Base-by-base conservation (phyloP, 139 green algal species). In the Auxenochlorella pyrenoidosa region DNA sequence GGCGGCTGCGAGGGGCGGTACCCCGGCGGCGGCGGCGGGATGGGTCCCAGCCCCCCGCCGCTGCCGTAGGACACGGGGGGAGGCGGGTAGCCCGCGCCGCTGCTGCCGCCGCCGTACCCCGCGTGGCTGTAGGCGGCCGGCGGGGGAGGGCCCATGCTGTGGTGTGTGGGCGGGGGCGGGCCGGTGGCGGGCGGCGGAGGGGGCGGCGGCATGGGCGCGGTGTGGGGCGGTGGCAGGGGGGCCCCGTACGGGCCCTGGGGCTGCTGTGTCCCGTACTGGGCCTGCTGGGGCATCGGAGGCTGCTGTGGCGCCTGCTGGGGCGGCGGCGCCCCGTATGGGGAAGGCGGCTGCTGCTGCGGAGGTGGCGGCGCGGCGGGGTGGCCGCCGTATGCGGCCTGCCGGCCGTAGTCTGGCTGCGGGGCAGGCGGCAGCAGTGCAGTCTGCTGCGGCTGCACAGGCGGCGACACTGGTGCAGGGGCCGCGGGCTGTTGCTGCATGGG, bases 11-110 rank as follows among this genome's bases (percentile, higher is more conserved):
- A 36, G 77, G 47, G 66, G 75, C 78, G 30, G 54, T 90, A 90
- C 58, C 80, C 87, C 38, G 87, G 79, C 0, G 87, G 87, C 40
- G 87, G 87, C 24, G 81, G 87, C 5, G 87, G 87, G 70, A 88
- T 90, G 73, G 65, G 44, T 5, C 60, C 79, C 38, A 72, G 58
- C 38, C 65, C 66, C 8, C 76, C 54, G 38, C 86, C n/a, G 59
- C 73, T 86, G 40, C 79, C 75, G n/a, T 86, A 72, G 18, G 44
- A 73, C 16, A 82, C 44, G 24, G 79, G 80, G 1, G 81, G 80
- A 15, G 82, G 88, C 8, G 85, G 80, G 75, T 89, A 89, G 40
- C 41, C 76, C 5, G 38, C 54, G 66, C 54, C 75, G 40, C 84
- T 70, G 36, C 58, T 59, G 36, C 40, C 75, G 19, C 85, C 54